These are phyloP conservation scores for Mycena rosella DNA, from an alignment of 768 basidiomycete species.

Conservation along the genomic window DNA sequence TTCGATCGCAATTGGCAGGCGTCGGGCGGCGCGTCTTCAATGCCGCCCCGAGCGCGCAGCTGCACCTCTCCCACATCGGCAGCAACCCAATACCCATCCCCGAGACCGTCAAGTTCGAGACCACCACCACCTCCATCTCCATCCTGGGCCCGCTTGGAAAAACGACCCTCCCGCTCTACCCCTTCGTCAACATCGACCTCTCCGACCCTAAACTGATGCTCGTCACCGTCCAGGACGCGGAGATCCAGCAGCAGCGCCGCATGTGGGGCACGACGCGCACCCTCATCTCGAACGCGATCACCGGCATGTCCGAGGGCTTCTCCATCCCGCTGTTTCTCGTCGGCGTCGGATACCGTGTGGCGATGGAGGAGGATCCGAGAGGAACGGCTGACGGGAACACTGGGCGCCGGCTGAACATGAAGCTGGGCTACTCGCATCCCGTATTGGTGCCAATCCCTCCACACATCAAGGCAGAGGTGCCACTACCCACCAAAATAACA, in stretches of 20 bases:
- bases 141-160: slow-evolving; percentile 31
- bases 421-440: slow-evolving; percentile 92
- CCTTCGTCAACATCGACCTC: slow-evolving; percentile 46
- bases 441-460: slow-evolving; percentile 86
- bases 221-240: slow-evolving; percentile 74
- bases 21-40: slow-evolving; percentile 17
- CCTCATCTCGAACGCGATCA: slow-evolving; percentile 89
- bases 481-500: slow-evolving; percentile 85
- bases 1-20: slow-evolving; percentile 10
- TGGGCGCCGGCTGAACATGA: slow-evolving; percentile 85
- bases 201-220: slow-evolving; percentile 8
- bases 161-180: slow-evolving; percentile 29
- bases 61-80: slow-evolving; percentile 50
- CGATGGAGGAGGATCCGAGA: slow-evolving; percentile 84
- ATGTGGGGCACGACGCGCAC: slow-evolving; percentile 98
- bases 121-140: slow-evolving; percentile 31
- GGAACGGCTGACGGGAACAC: slow-evolving; percentile 71
- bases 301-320: slow-evolving; percentile 92
- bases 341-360: slow-evolving; percentile 94
- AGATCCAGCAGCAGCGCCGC: slow-evolving; percentile 70
- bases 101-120: slow-evolving; percentile 27
- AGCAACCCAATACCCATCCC: slow-evolving; percentile 49
- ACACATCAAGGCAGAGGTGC: slow-evolving; percentile 91
- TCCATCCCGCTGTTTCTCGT: slow-evolving; percentile 87
- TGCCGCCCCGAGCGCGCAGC: slow-evolving; percentile 19